Percentiles rank a stretch among this genome's conserved stretches.
Conservation (phyloP, 2,329 filamentous ascomycete genomes). For the Claviceps fusiformis region DNA sequence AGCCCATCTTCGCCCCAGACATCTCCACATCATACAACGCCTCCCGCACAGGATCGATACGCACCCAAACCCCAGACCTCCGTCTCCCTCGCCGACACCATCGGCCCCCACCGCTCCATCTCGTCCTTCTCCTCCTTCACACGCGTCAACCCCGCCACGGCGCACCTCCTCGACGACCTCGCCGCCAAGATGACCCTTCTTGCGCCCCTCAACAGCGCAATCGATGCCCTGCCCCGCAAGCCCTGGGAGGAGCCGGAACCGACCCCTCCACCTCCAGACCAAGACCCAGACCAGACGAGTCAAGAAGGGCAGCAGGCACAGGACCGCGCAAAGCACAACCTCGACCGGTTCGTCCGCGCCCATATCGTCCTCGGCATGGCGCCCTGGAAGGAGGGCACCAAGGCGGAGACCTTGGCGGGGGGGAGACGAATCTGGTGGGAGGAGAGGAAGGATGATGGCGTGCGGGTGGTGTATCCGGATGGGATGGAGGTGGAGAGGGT, state of each 20-base stretch:
- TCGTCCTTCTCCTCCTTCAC: constrained; percentile 76
- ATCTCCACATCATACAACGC: constrained; percentile 6
- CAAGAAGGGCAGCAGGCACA: constrained; percentile 38
- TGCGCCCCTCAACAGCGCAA: constrained; percentile 71
- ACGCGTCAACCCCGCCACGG: constrained; percentile 58
- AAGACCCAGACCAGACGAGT: constrained; percentile 26
- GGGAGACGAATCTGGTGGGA: constrained; percentile 73
- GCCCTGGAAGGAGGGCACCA: constrained; percentile 60
- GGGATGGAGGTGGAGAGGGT: constrained; percentile 64
- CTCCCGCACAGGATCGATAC: constrained; percentile 11
- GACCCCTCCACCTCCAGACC: constrained; percentile 38
- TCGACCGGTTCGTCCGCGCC: constrained; percentile 70
- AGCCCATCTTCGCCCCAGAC: constrained; percentile 1
- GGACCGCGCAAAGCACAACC: constrained; percentile 62
- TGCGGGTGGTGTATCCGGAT: constrained; percentile 63
- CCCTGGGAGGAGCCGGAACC: constrained; percentile 66
- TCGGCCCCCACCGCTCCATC: constrained; percentile 64
- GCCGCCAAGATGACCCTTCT: constrained; percentile 67
- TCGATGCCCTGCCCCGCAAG: constrained; percentile 67
- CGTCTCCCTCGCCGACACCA: constrained; percentile 70
- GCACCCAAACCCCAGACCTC: constrained; percentile 17
- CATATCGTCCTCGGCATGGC: constrained; percentile 58
- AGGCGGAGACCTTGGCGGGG: constrained; percentile 48
- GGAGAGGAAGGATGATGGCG: constrained; percentile 50
- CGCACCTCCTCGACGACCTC: constrained; percentile 53